phyloP scores from a whole-genome alignment of 306 rosid species.

The Cucurbita moschata region DNA sequence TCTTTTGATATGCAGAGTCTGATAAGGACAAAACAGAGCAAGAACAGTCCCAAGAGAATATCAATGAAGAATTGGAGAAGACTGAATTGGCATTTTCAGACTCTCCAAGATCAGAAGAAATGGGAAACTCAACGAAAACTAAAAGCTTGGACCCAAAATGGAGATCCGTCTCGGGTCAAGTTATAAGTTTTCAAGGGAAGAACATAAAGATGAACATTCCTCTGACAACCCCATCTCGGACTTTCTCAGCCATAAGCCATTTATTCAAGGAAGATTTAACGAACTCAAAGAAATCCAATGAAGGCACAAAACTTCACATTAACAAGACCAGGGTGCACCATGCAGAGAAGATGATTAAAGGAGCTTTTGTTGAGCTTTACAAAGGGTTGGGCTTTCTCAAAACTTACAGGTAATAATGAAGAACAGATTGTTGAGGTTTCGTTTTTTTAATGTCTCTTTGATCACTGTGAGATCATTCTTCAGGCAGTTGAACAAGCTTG shows the following conservation, averaged over 20 bases:
- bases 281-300: slow-evolving; percentile 58
- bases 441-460: neutral
- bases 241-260: slow-evolving; percentile 80
- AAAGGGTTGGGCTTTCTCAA: slow-evolving; percentile 84
- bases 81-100: slow-evolving; percentile 29
- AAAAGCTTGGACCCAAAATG: slow-evolving; percentile 43
- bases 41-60: slow-evolving; percentile 43
- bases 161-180: slow-evolving; percentile 45
- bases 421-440: neutral
- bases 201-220: slow-evolving; percentile 82
- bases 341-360: slow-evolving; percentile 90
- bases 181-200: slow-evolving; percentile 62
- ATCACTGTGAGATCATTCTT: slow-evolving; percentile 10
- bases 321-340: slow-evolving; percentile 63
- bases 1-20: slow-evolving; percentile 39
- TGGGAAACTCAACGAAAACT: slow-evolving; percentile 22
- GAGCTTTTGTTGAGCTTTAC: slow-evolving; percentile 85
- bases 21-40: slow-evolving; percentile 40
- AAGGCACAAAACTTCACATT: slow-evolving; percentile 50
- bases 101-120: slow-evolving; percentile 30
- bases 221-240: slow-evolving; percentile 69
- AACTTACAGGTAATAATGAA: slow-evolving; percentile 60
- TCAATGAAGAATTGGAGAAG: slow-evolving; percentile 41
- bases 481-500: slow-evolving; percentile 94
- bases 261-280: slow-evolving; percentile 71